Conservation (phyloP, 371 early-diverging fungal genomes). For the Mortierella sp. region DNA sequence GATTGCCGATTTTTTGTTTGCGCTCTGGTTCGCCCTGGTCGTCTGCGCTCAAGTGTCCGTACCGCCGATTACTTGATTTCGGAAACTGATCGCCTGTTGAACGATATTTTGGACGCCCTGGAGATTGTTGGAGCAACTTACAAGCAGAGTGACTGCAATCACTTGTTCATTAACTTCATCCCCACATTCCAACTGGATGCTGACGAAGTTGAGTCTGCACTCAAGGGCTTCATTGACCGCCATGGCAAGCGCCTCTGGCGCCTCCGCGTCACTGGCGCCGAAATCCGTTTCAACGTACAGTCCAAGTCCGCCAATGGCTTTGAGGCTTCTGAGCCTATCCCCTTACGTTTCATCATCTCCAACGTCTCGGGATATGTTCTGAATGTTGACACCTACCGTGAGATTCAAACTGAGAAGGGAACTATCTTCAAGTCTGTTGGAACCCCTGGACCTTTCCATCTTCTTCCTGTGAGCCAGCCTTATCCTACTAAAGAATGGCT, state of each 20-base stretch:
- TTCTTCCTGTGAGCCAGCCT: conserved; percentile 84
- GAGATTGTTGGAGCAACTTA: conserved; percentile 91
- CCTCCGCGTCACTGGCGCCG: conserved; percentile 93
- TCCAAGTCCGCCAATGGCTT: conserved; percentile 65
- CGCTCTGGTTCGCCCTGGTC: conserved; percentile 94
- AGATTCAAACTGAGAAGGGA: conserved; percentile 81
- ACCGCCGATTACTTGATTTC: conserved; percentile 95
- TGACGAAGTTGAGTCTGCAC: conserved; percentile 84
- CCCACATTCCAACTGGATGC: conserved; percentile 94
- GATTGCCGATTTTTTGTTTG: conserved; percentile 98
- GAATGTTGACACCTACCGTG: conserved; percentile 93
- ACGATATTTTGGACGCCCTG: conserved; percentile 93
- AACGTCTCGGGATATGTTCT: conserved; percentile 94
- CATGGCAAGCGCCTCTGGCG: conserved; percentile 97
- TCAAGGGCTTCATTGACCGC: conserved; percentile 92
- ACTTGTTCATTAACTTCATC: conserved; percentile 97
- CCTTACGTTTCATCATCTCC: conserved; percentile 93
- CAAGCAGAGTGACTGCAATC: conserved; percentile 98
- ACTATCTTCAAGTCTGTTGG: conserved; percentile 81
- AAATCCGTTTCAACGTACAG: conserved; percentile 93
- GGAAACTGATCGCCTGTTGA: conserved; percentile 92
- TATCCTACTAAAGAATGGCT: conserved; percentile 96
- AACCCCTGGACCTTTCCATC: conserved; percentile 87
- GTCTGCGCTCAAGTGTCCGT: conserved; percentile 80
- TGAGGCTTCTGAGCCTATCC: conserved; percentile 72